phyloP scores from a whole-genome alignment of 176 grass and related monocot genomes.

The Pharus latifolius region DNA sequence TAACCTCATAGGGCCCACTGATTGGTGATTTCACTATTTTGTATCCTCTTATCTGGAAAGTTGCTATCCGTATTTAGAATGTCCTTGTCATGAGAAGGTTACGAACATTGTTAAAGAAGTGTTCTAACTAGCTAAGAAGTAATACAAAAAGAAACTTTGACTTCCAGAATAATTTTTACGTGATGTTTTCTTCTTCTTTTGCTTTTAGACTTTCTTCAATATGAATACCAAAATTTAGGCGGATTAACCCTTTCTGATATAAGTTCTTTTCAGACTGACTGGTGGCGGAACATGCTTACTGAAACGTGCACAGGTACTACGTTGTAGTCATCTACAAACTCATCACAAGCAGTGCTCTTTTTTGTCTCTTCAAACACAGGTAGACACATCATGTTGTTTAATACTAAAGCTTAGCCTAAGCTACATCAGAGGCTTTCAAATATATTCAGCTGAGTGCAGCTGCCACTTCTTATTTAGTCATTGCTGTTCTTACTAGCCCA shows the following conservation, averaged over 20 bases:
- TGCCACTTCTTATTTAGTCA: conserved; percentile 24
- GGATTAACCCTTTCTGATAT: not conserved
- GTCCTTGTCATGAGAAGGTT: not conserved
- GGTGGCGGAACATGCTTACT: conserved; percentile 5
- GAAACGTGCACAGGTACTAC: not conserved
- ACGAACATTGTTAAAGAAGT: not conserved
- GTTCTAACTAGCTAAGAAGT: not conserved
- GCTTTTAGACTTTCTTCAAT: not conserved
- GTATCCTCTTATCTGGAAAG: not conserved
- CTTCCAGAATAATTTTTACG: not conserved
- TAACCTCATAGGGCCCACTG: not conserved
- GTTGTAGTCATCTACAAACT: conserved; percentile 17
- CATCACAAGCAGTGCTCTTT: conserved; percentile 3
- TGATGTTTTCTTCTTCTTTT: not conserved
- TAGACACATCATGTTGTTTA: not conserved
- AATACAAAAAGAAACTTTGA: not conserved
- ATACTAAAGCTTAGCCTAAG: conserved; percentile 9
- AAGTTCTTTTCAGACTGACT: not conserved
- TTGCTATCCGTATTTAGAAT: not conserved
- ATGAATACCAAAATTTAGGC: not conserved
- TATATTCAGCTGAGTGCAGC: conserved; percentile 21
- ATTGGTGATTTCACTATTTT: not conserved
- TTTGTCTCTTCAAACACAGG: conserved; percentile 23
- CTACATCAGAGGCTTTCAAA: conserved; percentile 9
- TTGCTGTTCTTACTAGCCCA: not conserved